These are phyloP conservation scores for Polyporus arcularius DNA, from an alignment of 768 basidiomycete species.

Conservation along the genomic window DNA sequence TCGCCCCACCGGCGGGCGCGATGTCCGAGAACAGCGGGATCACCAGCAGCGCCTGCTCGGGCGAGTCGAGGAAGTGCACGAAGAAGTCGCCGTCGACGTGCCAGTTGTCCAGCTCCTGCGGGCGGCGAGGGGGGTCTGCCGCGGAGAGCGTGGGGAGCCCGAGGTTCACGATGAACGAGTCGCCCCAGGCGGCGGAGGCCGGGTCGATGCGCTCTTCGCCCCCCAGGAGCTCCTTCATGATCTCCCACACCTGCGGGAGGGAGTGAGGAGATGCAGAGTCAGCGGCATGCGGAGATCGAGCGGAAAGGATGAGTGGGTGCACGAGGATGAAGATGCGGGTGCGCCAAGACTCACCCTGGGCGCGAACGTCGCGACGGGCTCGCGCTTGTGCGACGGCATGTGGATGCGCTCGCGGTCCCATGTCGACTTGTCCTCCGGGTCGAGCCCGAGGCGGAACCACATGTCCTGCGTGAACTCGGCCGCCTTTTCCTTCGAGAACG, in stretches of 20 bases:
- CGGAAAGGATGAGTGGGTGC: neutral
- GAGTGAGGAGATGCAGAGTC: no score
- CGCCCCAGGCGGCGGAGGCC: constrained; percentile 50
- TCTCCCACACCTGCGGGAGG: constrained; percentile 50
- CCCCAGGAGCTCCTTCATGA: constrained; percentile 61
- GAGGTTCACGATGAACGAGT: constrained; percentile 66
- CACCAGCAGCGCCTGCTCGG: constrained; percentile 63
- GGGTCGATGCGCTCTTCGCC: constrained; percentile 59
- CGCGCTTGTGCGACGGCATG: constrained; percentile 54
- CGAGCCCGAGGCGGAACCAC: constrained; percentile 53
- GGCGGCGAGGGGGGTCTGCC: constrained; percentile 30
- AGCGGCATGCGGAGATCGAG: no score
- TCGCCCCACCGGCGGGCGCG: constrained; percentile 53
- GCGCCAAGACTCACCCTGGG: constrained; percentile 42
- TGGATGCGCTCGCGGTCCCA: constrained; percentile 55
- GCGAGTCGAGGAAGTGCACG: constrained; percentile 64
- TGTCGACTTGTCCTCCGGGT: constrained; percentile 55
- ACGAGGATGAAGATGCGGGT: neutral
- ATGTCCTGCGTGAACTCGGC: constrained; percentile 50
- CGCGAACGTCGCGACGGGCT: constrained; percentile 48
- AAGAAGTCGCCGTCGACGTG: constrained; percentile 66
- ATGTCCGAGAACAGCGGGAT: constrained; percentile 65
- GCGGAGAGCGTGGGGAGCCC: constrained; percentile 41
- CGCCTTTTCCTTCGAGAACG: constrained; percentile 54
- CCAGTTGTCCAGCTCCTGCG: constrained; percentile 59